A percentile compares a stretch with the other conserved stretches of the same genome.
Conservation (phyloP, 202 grass and related monocot genomes). For the Digitaria exilis region DNA sequence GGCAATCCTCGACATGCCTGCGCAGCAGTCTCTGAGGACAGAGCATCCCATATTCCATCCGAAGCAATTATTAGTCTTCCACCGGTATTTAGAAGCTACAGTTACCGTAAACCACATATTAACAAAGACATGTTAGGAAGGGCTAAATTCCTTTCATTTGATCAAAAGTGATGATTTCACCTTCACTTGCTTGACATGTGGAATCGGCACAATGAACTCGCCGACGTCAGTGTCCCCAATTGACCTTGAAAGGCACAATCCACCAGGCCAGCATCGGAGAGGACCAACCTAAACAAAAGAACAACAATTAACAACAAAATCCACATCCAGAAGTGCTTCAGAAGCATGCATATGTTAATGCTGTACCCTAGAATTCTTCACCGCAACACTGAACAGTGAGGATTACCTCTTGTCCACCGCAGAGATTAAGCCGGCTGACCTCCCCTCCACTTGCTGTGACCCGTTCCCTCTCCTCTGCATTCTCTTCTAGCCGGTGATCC, state of each 20-base stretch:
- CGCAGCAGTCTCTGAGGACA: conserved; percentile 79
- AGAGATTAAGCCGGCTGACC: conserved; percentile 90
- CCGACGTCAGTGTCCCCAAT: conserved; percentile 96
- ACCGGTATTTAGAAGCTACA: conserved; percentile 85
- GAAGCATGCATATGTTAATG: background rate
- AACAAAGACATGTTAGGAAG: conserved; percentile 27
- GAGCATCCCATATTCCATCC: conserved; percentile 93
- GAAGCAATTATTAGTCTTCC: conserved; percentile 97
- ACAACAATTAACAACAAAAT: background rate
- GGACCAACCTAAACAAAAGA: conserved; percentile 65
- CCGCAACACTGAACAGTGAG: background rate
- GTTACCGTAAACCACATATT: conserved; percentile 24
- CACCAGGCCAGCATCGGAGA: conserved; percentile 96
- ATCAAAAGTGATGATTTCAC: conserved; percentile 46
- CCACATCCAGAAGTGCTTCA: conserved; percentile 5
- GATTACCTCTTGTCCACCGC: conserved; percentile 81
- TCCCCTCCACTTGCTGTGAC: conserved; percentile 92
- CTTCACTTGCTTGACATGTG: conserved; percentile 99
- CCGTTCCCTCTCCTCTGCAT: conserved; percentile 86
- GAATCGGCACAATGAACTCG: conserved; percentile 94
- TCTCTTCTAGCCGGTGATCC: conserved; percentile 94
- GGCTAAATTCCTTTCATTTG: conserved; percentile 29
- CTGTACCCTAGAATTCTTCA: background rate
- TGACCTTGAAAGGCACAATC: conserved; percentile 93
- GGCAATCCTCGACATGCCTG: conserved; percentile 71